Evolutionary conservation across 352 stramenopile species (phyloP).

Genomic region (Plasmopara muralis): DNA sequence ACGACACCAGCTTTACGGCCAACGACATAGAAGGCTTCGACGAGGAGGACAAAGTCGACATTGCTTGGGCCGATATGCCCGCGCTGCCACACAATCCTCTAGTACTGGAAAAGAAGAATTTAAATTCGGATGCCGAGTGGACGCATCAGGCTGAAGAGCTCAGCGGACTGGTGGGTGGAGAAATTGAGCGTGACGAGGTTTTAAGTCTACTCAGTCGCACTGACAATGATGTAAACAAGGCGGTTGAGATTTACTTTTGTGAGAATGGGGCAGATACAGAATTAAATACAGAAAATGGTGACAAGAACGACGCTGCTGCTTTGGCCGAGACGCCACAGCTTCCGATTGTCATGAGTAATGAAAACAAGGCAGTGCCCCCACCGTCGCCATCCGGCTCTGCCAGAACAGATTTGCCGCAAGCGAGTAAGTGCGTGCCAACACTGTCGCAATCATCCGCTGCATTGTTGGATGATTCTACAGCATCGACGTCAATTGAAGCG

Average conservation of each 20-base stretch:
- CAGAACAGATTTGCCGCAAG: slow-evolving; percentile 18
- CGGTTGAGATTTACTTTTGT: slow-evolving; percentile 73
- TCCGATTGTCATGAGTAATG: slow-evolving; percentile 4
- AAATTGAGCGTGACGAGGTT: slow-evolving; percentile 53
- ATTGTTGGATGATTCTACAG: slow-evolving; percentile 32
- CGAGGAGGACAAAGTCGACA: slow-evolving; percentile 27
- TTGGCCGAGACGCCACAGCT: neutral
- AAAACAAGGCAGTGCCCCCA: slow-evolving; percentile 11
- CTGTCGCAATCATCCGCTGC: slow-evolving; percentile 28
- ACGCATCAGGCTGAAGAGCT: slow-evolving; percentile 45
- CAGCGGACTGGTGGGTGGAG: slow-evolving; percentile 63
- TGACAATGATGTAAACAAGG: slow-evolving; percentile 67
- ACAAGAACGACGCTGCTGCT: slow-evolving; percentile 27
- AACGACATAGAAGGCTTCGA: slow-evolving; percentile 49
- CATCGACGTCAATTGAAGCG: slow-evolving; percentile 40
- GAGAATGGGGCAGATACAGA: slow-evolving; percentile 45
- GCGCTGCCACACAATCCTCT: slow-evolving; percentile 10
- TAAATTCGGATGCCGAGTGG: slow-evolving; percentile 19
- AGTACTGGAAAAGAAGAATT: slow-evolving; percentile 6
- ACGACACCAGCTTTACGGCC: slow-evolving; percentile 32
- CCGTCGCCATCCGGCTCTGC: slow-evolving; percentile 9
- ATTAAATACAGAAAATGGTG: slow-evolving; percentile 38
- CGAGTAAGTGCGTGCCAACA: slow-evolving; percentile 15
- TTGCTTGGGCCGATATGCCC: slow-evolving; percentile 17
- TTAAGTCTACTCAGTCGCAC: slow-evolving; percentile 49